These are phyloP conservation scores for Cenchrus fungigraminus DNA, from an alignment of 176 grass and related monocot species.

Conservation along the genomic window DNA sequence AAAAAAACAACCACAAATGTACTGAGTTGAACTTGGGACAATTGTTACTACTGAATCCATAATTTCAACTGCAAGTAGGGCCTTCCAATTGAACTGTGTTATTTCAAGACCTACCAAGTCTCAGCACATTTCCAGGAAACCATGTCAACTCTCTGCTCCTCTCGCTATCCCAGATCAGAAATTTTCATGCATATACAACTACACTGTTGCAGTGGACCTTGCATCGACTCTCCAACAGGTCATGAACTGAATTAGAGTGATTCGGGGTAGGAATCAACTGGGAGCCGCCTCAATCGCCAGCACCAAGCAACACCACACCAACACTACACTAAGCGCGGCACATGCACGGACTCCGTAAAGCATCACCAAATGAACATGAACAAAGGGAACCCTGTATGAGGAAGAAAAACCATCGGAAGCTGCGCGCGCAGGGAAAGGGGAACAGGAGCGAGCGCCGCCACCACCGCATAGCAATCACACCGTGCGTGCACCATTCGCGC, in stretches of 20 bases:
- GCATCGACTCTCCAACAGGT: not conserved
- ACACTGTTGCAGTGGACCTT: not conserved
- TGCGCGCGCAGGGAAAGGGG: not conserved
- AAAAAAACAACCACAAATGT: not conserved
- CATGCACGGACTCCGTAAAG: not conserved
- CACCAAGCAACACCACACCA: not conserved
- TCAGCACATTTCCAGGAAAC: not conserved
- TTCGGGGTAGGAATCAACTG: not conserved
- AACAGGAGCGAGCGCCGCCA: not conserved
- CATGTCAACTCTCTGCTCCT: not conserved
- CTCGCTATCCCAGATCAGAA: not conserved
- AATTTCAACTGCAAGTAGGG: not conserved
- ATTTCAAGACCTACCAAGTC: not conserved
- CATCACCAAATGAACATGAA: not conserved
- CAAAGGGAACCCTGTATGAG: not conserved
- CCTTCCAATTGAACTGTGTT: not conserved
- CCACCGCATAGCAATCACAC: not conserved
- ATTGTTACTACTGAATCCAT: not conserved
- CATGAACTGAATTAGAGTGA: not conserved
- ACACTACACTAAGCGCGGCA: not conserved
- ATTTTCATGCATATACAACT: not conserved
- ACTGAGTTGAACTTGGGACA: not conserved
- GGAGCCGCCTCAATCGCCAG: not conserved
- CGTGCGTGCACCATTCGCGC: too few relatives aligned
- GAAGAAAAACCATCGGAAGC: constrained; percentile 5